Evolutionary conservation across 2,329 filamentous ascomycete genomes (phyloP), one percentile per base, ranked within the genome.

Genomic region (Aspergillus sojae): DNA sequence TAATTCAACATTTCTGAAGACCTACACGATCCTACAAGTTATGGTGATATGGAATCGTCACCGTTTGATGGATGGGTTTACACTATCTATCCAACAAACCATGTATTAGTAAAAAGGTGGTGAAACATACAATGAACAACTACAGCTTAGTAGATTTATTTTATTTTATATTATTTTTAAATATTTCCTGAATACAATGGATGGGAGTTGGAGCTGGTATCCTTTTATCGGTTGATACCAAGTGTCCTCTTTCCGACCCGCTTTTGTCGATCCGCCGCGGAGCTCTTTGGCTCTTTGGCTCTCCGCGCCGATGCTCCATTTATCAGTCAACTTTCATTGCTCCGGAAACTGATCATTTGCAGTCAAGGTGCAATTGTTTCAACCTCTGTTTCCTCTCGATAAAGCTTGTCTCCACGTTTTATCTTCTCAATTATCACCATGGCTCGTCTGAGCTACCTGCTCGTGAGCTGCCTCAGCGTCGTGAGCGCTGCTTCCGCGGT

Each of bases 401-500:
- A 16, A 32, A n/a, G 7, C 46, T 10, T 43, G 30, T 50, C 32
- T 14, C 16, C 21, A 50, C 32, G 14, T 23, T 10, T 16, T 36
- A 39, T 21, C 26, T 53, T 45, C 43, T 32, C 36, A 50, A 19
- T 7, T 34, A 58, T 64, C 50, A 68, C 43, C 66, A 83, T 84
- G 81, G 77, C 77, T 77, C 80, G 80, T 63, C 71, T 83, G 67
- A 80, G 75, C 74, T 75, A 76, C 67, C 67, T 84, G 63, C 74
- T 84, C 63, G 75, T 82, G 65, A 79, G 81, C 69, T 76, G 80
- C 46, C 78, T 86, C 70, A 86, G 83, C 62, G 83, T 87, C 65
- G 89, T 91, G 74, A 78, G 77, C 71, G 87, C 85, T 73, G 88
- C 89, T 72, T 95, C 93, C 61, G 91, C 92, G 62, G 95, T 99